phyloP scores from a whole-genome alignment of 805 yeast genomes.

The Barnettozyma populi region DNA sequence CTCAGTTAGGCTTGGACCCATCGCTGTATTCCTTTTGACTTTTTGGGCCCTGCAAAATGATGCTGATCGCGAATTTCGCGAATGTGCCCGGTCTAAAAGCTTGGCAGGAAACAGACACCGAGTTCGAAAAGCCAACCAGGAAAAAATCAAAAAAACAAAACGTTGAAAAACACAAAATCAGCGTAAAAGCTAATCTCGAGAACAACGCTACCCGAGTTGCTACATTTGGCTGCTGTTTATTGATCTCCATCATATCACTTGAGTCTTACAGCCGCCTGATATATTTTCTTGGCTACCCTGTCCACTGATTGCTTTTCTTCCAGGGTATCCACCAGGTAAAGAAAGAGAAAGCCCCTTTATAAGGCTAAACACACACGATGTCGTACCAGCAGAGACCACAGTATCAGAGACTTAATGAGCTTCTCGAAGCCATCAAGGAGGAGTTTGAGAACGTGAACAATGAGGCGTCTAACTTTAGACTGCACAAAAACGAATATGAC shows the following conservation, averaged over 20 bases:
- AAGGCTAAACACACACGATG: slow-evolving; percentile 10
- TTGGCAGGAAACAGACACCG: slow-evolving; percentile 7
- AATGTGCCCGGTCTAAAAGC: not conserved
- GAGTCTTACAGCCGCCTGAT: not conserved
- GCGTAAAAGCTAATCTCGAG: not conserved
- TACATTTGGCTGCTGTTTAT: not conserved
- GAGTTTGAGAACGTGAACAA: slow-evolving; percentile 82
- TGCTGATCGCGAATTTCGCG: not conserved
- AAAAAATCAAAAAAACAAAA: slow-evolving; percentile 2
- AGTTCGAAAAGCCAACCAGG: not conserved
- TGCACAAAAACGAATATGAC: slow-evolving; percentile 91
- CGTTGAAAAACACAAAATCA: not conserved
- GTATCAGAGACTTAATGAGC: slow-evolving; percentile 53
- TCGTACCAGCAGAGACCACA: slow-evolving; percentile 28
- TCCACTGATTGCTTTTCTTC: not conserved
- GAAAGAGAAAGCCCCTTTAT: not conserved
- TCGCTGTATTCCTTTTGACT: too few species aligned
- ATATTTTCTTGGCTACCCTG: not conserved
- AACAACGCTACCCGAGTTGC: not conserved
- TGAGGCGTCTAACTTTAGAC: slow-evolving; percentile 80
- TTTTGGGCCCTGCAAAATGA: not conserved
- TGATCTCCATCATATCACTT: not conserved
- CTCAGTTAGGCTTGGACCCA: too few species aligned
- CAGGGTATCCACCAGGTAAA: not conserved
- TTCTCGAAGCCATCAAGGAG: slow-evolving; percentile 85